These are phyloP conservation scores for Phytophthora multivora DNA, from an alignment of 352 stramenopile genomes.

Conservation along the genomic window DNA sequence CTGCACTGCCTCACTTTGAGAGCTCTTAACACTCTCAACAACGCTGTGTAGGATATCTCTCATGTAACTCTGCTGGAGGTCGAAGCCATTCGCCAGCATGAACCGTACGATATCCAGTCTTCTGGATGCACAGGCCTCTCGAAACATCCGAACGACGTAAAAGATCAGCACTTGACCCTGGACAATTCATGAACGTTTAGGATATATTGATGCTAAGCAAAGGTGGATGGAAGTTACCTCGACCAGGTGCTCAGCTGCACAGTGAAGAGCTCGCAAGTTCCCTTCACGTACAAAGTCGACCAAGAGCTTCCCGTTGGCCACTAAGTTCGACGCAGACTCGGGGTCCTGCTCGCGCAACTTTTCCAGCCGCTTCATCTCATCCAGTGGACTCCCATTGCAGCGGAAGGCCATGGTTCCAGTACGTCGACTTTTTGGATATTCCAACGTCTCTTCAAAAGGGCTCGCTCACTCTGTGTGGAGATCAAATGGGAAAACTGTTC, in stretches of 20 bases:
- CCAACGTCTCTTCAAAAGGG: slow-evolving; percentile 19
- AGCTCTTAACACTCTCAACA: slow-evolving; percentile 42
- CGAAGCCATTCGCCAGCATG: slow-evolving; percentile 71
- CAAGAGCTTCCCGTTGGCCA: slow-evolving; percentile 71
- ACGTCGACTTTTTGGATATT: slow-evolving; percentile 13
- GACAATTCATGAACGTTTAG: neutral
- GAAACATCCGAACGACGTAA: slow-evolving; percentile 74
- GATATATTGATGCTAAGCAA: neutral
- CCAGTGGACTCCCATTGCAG: slow-evolving; percentile 36
- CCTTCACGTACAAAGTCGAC: slow-evolving; percentile 51
- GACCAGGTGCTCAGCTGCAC: slow-evolving; percentile 48
- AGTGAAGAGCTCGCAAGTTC: slow-evolving; percentile 57
- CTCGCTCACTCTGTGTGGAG: neutral
- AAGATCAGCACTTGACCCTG: slow-evolving; percentile 63
- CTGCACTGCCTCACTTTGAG: slow-evolving; percentile 46
- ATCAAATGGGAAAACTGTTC: neutral
- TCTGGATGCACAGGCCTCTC: slow-evolving; percentile 45
- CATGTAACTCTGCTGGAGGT: slow-evolving; percentile 59
- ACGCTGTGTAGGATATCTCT: slow-evolving; percentile 58
- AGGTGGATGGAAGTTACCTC: slow-evolving; percentile 29
- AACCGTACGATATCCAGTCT: slow-evolving; percentile 67
- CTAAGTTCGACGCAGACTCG: slow-evolving; percentile 56
- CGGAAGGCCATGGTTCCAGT: slow-evolving; percentile 49
- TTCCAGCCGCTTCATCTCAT: slow-evolving; percentile 70
- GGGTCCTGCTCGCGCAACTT: slow-evolving; percentile 46